phyloP scores from a whole-genome alignment of 306 rosid genomes.

The Cucurbita ficifolia region DNA sequence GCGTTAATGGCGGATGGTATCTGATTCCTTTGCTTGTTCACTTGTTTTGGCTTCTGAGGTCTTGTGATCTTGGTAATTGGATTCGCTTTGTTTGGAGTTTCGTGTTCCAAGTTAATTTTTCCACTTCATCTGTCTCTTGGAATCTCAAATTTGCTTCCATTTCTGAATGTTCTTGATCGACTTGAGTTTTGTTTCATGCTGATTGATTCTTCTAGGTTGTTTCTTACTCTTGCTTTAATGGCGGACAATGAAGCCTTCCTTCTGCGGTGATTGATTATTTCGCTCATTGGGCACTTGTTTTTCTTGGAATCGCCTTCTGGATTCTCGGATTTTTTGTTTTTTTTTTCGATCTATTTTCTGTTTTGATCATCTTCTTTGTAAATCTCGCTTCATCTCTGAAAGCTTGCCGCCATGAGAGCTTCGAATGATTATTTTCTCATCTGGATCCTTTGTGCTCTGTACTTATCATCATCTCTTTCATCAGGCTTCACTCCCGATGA shows the following conservation, averaged over 20 bases:
- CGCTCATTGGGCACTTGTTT: background rate
- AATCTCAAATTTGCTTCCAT: background rate
- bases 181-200: background rate
- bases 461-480: slow-evolving; percentile 18
- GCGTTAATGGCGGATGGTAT: background rate
- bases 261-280: background rate
- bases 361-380: background rate
- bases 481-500: slow-evolving; percentile 20
- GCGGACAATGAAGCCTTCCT: background rate
- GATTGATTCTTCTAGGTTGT: background rate
- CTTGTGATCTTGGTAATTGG: background rate
- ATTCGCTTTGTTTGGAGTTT: background rate
- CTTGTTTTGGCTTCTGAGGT: background rate
- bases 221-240: background rate
- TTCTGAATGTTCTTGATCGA: background rate
- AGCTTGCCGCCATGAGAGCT: slow-evolving; percentile 12
- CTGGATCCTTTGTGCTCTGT: slow-evolving; percentile 20
- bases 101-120: background rate
- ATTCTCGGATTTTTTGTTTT: background rate
- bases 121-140: background rate
- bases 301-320: background rate
- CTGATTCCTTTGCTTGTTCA: background rate
- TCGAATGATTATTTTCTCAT: slow-evolving; percentile 8
- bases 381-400: background rate
- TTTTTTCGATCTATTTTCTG: background rate